Conservation (phyloP, 371 early-diverging fungal genomes). For the Mucor piriformis region DNA sequence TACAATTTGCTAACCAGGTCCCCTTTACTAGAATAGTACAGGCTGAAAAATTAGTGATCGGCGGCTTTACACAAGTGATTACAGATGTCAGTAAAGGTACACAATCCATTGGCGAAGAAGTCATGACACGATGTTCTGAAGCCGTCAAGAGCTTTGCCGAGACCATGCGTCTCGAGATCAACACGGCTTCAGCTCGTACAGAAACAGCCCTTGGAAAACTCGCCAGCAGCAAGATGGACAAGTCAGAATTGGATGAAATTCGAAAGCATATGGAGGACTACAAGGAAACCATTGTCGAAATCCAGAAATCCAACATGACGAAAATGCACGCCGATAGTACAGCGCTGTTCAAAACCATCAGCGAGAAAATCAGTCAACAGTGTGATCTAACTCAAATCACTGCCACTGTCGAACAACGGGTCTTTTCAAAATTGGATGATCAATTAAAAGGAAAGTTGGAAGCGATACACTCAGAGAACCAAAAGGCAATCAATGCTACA, state of each 20-base stretch:
- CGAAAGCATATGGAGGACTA: too few relatives aligned
- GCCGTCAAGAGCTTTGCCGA: not conserved
- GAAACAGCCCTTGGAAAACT: too few relatives aligned
- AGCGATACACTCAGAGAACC: not conserved
- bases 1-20: not conserved
- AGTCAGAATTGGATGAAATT: too few relatives aligned
- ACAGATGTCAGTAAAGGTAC: not conserved
- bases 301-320: too few relatives aligned
- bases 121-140: too few relatives aligned
- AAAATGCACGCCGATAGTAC: too few relatives aligned
- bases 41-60: constrained; percentile 1
- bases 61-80: not conserved
- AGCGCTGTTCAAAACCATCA: too few relatives aligned
- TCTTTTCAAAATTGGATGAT: not conserved
- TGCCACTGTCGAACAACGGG: not conserved
- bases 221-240: too few relatives aligned
- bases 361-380: too few relatives aligned
- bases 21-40: not conserved
- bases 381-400: too few relatives aligned
- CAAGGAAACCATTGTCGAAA: too few relatives aligned
- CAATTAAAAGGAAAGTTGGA: not conserved
- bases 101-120: not conserved
- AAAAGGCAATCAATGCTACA: not conserved
- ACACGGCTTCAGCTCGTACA: too few relatives aligned
- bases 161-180: not conserved